These are phyloP conservation scores for Pilatotrama ljubarskyi DNA, from an alignment of 768 basidiomycete genomes.

Conservation along the genomic window DNA sequence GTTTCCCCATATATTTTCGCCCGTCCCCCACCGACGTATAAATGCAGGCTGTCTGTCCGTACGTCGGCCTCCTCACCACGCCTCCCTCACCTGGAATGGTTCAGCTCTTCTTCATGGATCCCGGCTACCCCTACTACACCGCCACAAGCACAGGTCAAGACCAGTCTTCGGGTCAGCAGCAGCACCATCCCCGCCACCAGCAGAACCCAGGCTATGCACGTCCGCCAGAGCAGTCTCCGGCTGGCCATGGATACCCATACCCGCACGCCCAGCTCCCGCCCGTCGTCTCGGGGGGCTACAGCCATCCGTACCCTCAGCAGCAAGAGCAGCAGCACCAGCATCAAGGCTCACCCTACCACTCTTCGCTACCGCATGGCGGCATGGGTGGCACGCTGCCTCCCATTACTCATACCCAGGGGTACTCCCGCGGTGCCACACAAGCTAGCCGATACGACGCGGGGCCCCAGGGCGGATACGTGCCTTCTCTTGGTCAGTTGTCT, in stretches of 20 bases:
- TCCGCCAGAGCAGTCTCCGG: slow-evolving; percentile 1
- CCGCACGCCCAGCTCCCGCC: background rate
- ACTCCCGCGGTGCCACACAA: slow-evolving; percentile 12
- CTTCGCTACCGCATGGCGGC: background rate
- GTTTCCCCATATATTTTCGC: slow-evolving; percentile 12
- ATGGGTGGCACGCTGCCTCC: slow-evolving; percentile 15
- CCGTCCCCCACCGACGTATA: slow-evolving; percentile 14
- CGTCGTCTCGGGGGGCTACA: background rate
- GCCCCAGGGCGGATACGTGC: slow-evolving; percentile 5
- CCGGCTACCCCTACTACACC: slow-evolving; percentile 17
- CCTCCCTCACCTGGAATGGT: slow-evolving; percentile 12
- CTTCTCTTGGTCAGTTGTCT: slow-evolving; percentile 12
- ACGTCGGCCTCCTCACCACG: background rate
- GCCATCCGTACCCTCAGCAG: background rate
- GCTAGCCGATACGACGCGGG: slow-evolving; percentile 6
- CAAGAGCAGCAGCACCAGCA: slow-evolving; percentile 3
- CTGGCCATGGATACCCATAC: slow-evolving; percentile 6
- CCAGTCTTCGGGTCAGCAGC: slow-evolving; percentile 6
- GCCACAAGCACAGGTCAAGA: slow-evolving; percentile 6
- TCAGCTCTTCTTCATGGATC: slow-evolving; percentile 13
- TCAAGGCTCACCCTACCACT: slow-evolving; percentile 9
- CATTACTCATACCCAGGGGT: slow-evolving; percentile 2
- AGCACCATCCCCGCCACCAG: slow-evolving; percentile 13
- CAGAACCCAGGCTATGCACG: slow-evolving; percentile 13
- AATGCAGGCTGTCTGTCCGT: slow-evolving; percentile 6